Conservation (phyloP, 441 rosid species). For the Populus tomentosa region DNA sequence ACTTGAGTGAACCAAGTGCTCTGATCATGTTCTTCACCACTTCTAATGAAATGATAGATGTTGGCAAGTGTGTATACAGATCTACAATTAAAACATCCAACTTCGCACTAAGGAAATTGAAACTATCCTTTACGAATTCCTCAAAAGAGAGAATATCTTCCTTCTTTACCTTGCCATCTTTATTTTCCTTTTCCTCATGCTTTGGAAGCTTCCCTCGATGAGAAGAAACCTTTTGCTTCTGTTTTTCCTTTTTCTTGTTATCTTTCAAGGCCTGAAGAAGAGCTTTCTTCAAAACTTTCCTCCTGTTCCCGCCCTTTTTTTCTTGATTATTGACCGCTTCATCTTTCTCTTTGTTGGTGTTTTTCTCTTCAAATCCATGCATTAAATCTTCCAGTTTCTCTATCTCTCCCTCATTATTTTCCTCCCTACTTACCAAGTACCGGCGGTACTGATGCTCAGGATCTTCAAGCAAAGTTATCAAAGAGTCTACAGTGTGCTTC, state of each 20-base stretch:
- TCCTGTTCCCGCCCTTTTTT: neutral
- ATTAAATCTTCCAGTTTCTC: conserved; percentile 20
- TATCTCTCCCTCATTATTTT: conserved; percentile 6
- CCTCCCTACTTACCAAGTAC: neutral
- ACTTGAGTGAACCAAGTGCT: conserved; percentile 14
- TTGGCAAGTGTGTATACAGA: conserved; percentile 34
- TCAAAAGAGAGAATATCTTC: neutral
- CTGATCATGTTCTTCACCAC: conserved; percentile 17
- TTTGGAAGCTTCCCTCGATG: neutral
- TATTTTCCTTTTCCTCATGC: neutral
- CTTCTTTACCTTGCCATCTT: neutral
- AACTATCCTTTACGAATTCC: conserved; percentile 17
- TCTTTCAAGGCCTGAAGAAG: neutral
- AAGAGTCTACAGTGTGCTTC: conserved; percentile 23
- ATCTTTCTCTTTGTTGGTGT: neutral
- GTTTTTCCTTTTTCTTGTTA: neutral
- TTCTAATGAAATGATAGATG: conserved; percentile 15
- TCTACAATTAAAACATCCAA: conserved; percentile 19
- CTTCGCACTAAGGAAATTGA: neutral
- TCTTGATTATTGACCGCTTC: neutral
- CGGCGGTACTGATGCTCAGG: conserved; percentile 9
- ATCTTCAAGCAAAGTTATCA: conserved; percentile 32
- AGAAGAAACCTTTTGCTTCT: neutral
- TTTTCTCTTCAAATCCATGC: neutral
- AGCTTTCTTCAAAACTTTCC: neutral